These are phyloP conservation scores for Thielaviopsis euricoi DNA, from an alignment of 2,329 filamentous ascomycete species.

Conservation along the genomic window DNA sequence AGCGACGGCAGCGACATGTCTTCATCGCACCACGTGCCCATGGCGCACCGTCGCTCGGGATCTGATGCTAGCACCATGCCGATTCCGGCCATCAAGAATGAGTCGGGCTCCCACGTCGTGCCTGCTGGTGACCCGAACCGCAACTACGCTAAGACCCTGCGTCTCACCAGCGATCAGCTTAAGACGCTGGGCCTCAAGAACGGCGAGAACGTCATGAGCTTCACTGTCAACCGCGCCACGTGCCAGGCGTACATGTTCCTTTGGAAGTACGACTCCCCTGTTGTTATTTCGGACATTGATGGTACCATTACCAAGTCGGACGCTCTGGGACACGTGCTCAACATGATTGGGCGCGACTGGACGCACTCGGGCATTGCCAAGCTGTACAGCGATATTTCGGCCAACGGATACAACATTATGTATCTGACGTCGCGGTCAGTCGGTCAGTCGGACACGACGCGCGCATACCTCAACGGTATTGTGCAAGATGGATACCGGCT, in stretches of 20 bases:
- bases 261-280: conserved; percentile 80
- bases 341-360: conserved; percentile 96
- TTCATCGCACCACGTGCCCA: conserved; percentile 1
- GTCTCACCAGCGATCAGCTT: conserved; percentile 87
- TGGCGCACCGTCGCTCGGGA: conserved; percentile 45
- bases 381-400: conserved; percentile 84
- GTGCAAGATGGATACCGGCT: conserved; percentile 73
- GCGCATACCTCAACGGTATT: conserved; percentile 79
- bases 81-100: conserved; percentile 21
- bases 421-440: conserved; percentile 91
- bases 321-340: conserved; percentile 81
- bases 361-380: conserved; percentile 94
- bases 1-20: conserved; percentile 62
- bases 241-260: conserved; percentile 87
- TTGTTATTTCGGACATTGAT: conserved; percentile 97
- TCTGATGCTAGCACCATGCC: conserved; percentile 42
- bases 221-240: conserved; percentile 88
- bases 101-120: conserved; percentile 49
- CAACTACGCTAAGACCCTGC: conserved; percentile 92
- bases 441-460: conserved; percentile 79
- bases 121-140: conserved; percentile 53
- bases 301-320: conserved; percentile 98
- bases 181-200: conserved; percentile 67
- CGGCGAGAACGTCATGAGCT: conserved; percentile 87
- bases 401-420: conserved; percentile 97